These are phyloP conservation scores for Flueggea neowawraea DNA, from an alignment of 441 rosid genomes.

Conservation along the genomic window DNA sequence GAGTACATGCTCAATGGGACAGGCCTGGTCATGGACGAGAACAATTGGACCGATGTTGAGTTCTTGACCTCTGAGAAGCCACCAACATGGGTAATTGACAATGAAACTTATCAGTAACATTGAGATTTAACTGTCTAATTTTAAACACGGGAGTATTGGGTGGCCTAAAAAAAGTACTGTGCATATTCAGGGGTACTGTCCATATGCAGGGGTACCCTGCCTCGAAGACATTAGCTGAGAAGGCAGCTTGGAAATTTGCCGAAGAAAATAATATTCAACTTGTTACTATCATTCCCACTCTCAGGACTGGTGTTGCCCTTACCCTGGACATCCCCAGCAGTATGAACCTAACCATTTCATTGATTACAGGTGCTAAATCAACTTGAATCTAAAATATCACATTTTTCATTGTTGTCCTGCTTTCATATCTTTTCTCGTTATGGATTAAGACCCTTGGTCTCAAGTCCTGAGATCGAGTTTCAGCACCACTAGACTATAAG, in stretches of 20 bases:
- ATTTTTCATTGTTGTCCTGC: not conserved
- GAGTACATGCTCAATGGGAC: constrained; percentile 55
- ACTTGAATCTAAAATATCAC: not conserved
- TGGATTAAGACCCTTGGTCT: not conserved
- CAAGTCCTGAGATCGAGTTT: no score
- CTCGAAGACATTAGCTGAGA: constrained; percentile 77
- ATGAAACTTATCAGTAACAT: not conserved
- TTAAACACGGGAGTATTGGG: no score
- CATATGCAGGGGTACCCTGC: constrained; percentile 66
- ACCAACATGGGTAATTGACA: constrained; percentile 62
- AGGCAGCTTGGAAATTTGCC: constrained; percentile 67
- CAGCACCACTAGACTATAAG: no score
- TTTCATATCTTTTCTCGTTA: not conserved
- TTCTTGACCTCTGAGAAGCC: constrained; percentile 65
- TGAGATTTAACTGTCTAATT: not conserved
- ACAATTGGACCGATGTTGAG: constrained; percentile 69
- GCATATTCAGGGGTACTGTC: constrained; percentile 6
- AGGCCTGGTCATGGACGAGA: constrained; percentile 62
- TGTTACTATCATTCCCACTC: constrained; percentile 63
- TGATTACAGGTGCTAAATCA: constrained; percentile 48
- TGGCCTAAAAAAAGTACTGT: no score
- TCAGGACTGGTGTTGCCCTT: constrained; percentile 65
- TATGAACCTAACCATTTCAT: constrained; percentile 43
- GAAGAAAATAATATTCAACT: constrained; percentile 68
- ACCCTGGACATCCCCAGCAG: constrained; percentile 58